Percentiles rank a stretch among this genome's conserved stretches.
Evolutionary conservation across 495 filamentous ascomycete genomes (phyloP).

Genomic region (Penicillium silybi): DNA sequence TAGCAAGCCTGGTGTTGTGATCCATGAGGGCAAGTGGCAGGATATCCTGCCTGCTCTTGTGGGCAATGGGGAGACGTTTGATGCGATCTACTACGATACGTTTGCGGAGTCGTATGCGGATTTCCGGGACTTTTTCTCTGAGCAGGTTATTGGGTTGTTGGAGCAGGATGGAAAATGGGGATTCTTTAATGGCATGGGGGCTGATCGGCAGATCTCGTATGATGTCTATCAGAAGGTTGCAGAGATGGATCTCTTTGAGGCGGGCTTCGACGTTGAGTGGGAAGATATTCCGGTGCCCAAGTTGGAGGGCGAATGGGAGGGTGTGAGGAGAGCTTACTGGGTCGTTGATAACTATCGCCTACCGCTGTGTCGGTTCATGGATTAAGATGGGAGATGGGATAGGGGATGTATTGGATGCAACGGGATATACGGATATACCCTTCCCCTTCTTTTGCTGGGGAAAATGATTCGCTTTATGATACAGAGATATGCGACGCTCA

Average conservation of each 20-base stretch:
- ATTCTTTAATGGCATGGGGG: conserved; percentile 95
- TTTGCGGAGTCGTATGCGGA: conserved; percentile 90
- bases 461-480: conserved; percentile 10
- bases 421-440: not conserved
- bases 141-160: conserved; percentile 76
- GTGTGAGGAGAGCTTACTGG: conserved; percentile 86
- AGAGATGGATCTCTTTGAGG: conserved; percentile 88
- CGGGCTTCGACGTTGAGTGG: conserved; percentile 88
- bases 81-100: conserved; percentile 97
- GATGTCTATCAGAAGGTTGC: conserved; percentile 93
- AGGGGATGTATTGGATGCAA: not conserved
- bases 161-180: conserved; percentile 72
- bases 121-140: conserved; percentile 81
- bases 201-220: conserved; percentile 87
- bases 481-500: conserved; percentile 22
- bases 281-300: conserved; percentile 68
- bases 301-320: conserved; percentile 70
- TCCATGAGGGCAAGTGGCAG: conserved; percentile 81
- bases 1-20: conserved; percentile 56
- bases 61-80: conserved; percentile 66
- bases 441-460: not conserved
- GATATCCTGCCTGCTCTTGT: conserved; percentile 71
- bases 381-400: conserved; percentile 30
- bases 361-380: conserved; percentile 61
- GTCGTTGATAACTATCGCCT: conserved; percentile 69